Base-by-base conservation (phyloP, 306 rosid species). In the Corylus heterophylla region DNA sequence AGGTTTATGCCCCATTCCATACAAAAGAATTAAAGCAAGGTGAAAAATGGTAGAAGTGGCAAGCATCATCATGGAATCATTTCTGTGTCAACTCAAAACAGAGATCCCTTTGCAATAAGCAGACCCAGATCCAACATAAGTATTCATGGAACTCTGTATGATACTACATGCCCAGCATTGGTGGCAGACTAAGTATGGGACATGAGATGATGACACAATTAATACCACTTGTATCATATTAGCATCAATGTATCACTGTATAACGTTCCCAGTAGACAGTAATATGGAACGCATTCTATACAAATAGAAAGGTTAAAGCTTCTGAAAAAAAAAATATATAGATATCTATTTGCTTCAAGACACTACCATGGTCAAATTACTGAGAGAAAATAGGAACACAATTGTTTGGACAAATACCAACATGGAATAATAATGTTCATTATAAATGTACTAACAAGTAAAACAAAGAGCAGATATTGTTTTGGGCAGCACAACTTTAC, bases 391-490 rank as follows among this genome's bases (percentile, higher is more conserved):
- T 18, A 17, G 7, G 25, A 69, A 7, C 44, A 50, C 39, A 74
- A 78, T 63, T 56, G 78, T 75, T 49, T 49, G 79, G 77, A 81
- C 78, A 61, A 74, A 81, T 71, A 79, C 84, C 71, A 78, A 78
- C 59, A 74, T 39, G 74, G 72, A 80, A 77, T 61, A 56, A 74
- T 62, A 77, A 77, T 70, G 68, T 69, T 73, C 79, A 78, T 58
- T 67, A 68, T 84, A 77, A 79, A 82, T 62, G 62, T 82, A 73
- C 47, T 78, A 84, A 27, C 50, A 62, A 44, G 27, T 84, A 54
- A 47, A 61, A 75, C 75, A 66, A 56, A 83, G 47, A 52, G 78
- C 74, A 76, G 73, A 76, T 54, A 76, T 82, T 79, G 25, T 74
- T 78, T 78, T 59, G 29, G 66, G 71, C 78, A 80, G 79, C 73